Conservation (phyloP, 2,329 filamentous ascomycete genomes). For the Kalmusia sp. region DNA sequence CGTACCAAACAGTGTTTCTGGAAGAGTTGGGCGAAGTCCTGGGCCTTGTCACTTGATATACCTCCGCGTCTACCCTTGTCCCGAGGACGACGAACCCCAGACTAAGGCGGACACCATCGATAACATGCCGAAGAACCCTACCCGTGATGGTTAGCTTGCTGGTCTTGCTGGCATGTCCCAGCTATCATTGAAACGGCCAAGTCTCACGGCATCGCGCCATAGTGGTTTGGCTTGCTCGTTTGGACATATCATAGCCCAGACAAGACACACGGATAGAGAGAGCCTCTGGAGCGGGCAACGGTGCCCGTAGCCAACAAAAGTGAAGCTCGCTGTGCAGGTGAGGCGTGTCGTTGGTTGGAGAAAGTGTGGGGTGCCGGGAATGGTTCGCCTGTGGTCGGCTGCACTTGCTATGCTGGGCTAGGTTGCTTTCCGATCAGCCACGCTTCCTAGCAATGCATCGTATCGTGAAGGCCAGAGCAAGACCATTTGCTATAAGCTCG, state of each 20-base stretch:
- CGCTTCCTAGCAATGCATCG: not conserved
- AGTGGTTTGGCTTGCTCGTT: not conserved
- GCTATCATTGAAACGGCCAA: too few relatives aligned
- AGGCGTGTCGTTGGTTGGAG: slow-evolving; percentile 24
- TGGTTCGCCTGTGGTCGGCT: slow-evolving; percentile 29
- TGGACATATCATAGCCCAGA: not conserved
- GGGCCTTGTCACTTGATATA: slow-evolving; percentile 42
- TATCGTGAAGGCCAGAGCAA: too few relatives aligned
- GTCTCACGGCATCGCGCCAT: slow-evolving; percentile 8
- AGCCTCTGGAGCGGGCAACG: slow-evolving; percentile 12
- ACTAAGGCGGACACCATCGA: slow-evolving; percentile 35
- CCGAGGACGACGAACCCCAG: slow-evolving; percentile 27
- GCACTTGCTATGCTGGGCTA: slow-evolving; percentile 33
- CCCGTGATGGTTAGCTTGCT: slow-evolving; percentile 24
- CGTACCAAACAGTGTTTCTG: slow-evolving; percentile 17
- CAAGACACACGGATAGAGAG: not conserved
- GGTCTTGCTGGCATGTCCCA: slow-evolving; percentile 24
- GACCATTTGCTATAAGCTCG: slow-evolving; percentile 2
- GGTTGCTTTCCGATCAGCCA: slow-evolving; percentile 14
- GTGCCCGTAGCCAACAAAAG: slow-evolving; percentile 13
- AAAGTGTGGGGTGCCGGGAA: slow-evolving; percentile 12
- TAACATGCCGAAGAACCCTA: slow-evolving; percentile 32
- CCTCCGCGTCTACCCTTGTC: slow-evolving; percentile 33
- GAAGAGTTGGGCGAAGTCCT: slow-evolving; percentile 11
- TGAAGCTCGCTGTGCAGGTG: slow-evolving; percentile 1